Evolutionary conservation across 768 basidiomycete species (phyloP), one percentile per base, ranked within the genome.

Genomic region (Macrolepiota dolichaula): DNA sequence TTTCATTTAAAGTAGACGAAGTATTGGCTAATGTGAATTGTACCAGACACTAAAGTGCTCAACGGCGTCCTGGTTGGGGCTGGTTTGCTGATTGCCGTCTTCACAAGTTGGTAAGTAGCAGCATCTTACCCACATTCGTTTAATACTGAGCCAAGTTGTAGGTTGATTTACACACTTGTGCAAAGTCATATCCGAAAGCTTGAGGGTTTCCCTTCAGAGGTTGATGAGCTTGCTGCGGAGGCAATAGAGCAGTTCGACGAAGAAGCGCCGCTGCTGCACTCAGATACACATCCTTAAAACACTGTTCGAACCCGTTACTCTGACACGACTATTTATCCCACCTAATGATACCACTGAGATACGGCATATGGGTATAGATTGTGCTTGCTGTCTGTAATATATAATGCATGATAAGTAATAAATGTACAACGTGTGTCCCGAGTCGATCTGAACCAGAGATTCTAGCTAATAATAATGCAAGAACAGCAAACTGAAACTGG

Each of bases 401-500:
- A 59, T 57, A 63, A 53, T 63, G 38, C 61, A 67, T 47, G 57
- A 59, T 66, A 52, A 19, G 59, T 25, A 56, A 57, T 66, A 65
- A 59, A 71, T 54, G 46, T 50, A 65, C 35, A 60, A 61, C 53
- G 54, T 40, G 27, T 44, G 10, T 19, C 40, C 55, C 46, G 10
- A 37, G 46, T 42, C 36, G 32, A 51, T 36, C 29, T 50, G 27
- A 36, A 35, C 25, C 61, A 49, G 24, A 59, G 24, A 65, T 32
- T 32, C 29, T 32, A 32, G 7, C 77, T 76, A 92, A 75, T 97
- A 98, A 74, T 89, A 88, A 73, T 98, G 95, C 66, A 98, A 74
- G 82, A 98, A 99, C 49, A 99, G 78, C 64, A 99, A 72, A 51
- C 93, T 94, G 65, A 97, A 73, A 72, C 91, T 94, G 7, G 96